Evolutionary conservation across 2,329 filamentous ascomycete genomes (phyloP).

Genomic region (Tolypocladium sp.): DNA sequence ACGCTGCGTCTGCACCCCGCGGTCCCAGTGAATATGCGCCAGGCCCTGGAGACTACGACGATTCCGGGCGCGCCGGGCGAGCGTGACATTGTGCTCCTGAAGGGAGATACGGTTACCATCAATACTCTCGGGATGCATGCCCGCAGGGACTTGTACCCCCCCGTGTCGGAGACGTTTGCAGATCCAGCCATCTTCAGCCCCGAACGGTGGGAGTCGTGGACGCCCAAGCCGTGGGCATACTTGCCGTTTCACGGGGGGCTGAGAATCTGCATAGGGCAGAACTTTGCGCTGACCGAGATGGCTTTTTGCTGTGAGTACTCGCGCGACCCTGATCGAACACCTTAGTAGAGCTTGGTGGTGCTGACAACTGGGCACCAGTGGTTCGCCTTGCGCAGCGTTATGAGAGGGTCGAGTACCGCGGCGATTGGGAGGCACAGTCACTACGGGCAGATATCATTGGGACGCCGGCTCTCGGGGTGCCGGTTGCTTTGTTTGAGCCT

Average conservation of each 20-base stretch:
- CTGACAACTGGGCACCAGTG: constrained; percentile 16
- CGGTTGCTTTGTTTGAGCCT: constrained; percentile 26
- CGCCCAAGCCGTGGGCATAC: constrained; percentile 60
- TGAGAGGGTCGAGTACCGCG: constrained; percentile 39
- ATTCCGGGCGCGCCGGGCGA: constrained; percentile 36
- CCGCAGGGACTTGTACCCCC: constrained; percentile 51
- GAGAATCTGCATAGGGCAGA: constrained; percentile 68
- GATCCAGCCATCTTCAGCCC: constrained; percentile 48
- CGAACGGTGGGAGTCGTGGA: constrained; percentile 56
- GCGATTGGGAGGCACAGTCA: constrained; percentile 32
- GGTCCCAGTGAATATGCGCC: constrained; percentile 50
- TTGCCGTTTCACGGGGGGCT: constrained; percentile 69
- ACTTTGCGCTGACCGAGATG: constrained; percentile 74
- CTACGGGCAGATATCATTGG: constrained; percentile 35
- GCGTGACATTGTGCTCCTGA: constrained; percentile 50
- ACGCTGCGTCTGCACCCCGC: constrained; percentile 68
- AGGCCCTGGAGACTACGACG: constrained; percentile 27
- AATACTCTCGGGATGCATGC: constrained; percentile 66
- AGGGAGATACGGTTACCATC: constrained; percentile 58
- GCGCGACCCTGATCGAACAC: not conserved
- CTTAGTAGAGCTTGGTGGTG: not conserved
- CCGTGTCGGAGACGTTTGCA: constrained; percentile 32
- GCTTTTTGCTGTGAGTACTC: constrained; percentile 9
- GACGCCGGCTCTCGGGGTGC: constrained; percentile 30
- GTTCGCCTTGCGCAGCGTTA: constrained; percentile 51